These are phyloP conservation scores for Lentinula guzmanii DNA, from an alignment of 768 basidiomycete species.

Conservation along the genomic window DNA sequence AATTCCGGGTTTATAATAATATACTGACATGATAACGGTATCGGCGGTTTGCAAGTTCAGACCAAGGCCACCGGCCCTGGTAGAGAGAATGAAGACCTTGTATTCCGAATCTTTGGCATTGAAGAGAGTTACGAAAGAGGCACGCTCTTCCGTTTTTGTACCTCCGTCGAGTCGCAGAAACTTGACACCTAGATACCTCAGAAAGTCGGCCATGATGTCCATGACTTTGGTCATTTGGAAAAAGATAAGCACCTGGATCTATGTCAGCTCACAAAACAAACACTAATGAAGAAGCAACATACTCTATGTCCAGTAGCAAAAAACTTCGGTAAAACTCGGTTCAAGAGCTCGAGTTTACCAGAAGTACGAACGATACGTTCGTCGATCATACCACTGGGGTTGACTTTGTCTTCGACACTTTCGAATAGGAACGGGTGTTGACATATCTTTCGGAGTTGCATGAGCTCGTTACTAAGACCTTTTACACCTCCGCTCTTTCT, in stretches of 20 bases:
- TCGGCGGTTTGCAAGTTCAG: slow-evolving; percentile 95
- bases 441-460: slow-evolving; percentile 97
- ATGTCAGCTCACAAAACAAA: neutral
- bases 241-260: slow-evolving; percentile 84
- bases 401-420: slow-evolving; percentile 91
- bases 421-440: slow-evolving; percentile 97
- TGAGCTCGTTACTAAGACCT: slow-evolving; percentile 89
- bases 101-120: slow-evolving; percentile 87
- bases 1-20: neutral
- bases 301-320: slow-evolving; percentile 90
- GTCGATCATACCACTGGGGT: slow-evolving; percentile 74
- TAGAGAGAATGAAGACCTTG: slow-evolving; percentile 90
- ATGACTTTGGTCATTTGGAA: slow-evolving; percentile 99
- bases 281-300: slow-evolving; percentile 14
- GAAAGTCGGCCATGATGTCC: slow-evolving; percentile 96
- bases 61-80: slow-evolving; percentile 88
- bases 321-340: slow-evolving; percentile 90
- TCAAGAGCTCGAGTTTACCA: slow-evolving; percentile 91
- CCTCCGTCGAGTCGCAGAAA: slow-evolving; percentile 94
- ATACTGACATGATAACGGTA: slow-evolving; percentile 86
- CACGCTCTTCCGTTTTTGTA: slow-evolving; percentile 94
- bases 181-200: slow-evolving; percentile 82
- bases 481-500: slow-evolving; percentile 78
- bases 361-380: slow-evolving; percentile 81
- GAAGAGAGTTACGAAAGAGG: slow-evolving; percentile 78